These are phyloP conservation scores for Cerrena zonata DNA, from an alignment of 1,284 basidiomycete species.

Conservation along the genomic window DNA sequence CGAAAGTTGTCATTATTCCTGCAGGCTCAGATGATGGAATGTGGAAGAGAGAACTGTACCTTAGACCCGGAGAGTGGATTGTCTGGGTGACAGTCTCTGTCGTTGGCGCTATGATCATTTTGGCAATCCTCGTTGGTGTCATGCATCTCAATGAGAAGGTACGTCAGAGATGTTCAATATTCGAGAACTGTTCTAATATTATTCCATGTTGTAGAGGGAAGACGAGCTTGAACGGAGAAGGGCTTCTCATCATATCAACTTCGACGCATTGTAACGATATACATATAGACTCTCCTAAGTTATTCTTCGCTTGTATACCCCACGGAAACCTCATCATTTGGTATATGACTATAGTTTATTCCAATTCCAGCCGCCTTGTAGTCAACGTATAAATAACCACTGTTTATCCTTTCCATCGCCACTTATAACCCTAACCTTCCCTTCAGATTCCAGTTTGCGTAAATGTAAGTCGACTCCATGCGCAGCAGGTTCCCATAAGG, in stretches of 20 bases:
- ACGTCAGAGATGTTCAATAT: slow-evolving; percentile 18
- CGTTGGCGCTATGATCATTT: slow-evolving; percentile 63
- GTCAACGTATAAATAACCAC: slow-evolving; percentile 24
- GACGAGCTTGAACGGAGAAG: slow-evolving; percentile 86
- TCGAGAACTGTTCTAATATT: background rate
- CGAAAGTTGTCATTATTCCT: slow-evolving; percentile 91
- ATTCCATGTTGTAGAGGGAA: slow-evolving; percentile 56
- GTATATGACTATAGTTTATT: background rate
- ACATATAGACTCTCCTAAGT: slow-evolving; percentile 1
- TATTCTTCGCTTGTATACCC: background rate
- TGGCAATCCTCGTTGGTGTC: slow-evolving; percentile 81
- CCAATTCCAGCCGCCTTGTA: background rate
- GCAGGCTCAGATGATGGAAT: slow-evolving; percentile 44
- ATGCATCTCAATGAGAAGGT: slow-evolving; percentile 91
- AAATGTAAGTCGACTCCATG: slow-evolving; percentile 69
- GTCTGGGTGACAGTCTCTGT: slow-evolving; percentile 91
- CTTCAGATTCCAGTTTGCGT: slow-evolving; percentile 67
- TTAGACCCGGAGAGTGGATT: slow-evolving; percentile 95
- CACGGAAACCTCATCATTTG: background rate
- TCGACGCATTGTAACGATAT: slow-evolving; percentile 58
- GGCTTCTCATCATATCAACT: slow-evolving; percentile 91
- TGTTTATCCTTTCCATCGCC: slow-evolving; percentile 41
- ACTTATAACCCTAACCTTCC: slow-evolving; percentile 41
- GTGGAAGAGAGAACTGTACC: slow-evolving; percentile 88
- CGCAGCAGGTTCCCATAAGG: slow-evolving; percentile 71